Evolutionary conservation across 768 basidiomycete species (phyloP), one percentile per base, ranked within the genome.

Genomic region (Boletus subparvulus): DNA sequence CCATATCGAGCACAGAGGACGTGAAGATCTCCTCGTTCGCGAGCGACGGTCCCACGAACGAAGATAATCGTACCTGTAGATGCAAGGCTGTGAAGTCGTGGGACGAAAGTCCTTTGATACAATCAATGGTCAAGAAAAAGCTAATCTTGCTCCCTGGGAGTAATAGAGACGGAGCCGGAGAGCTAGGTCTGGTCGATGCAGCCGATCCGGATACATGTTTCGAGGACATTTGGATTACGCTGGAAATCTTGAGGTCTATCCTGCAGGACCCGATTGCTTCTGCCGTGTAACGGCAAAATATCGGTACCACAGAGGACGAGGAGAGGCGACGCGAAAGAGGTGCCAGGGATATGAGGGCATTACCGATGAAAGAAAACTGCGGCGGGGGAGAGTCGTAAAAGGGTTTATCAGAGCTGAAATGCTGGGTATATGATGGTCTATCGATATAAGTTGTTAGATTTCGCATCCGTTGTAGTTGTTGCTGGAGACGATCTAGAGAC

Each of bases 221-320:
- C 8, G 84, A 72, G 3, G 87, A 78, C 41, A 83, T 70, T 46
- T 68, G 68, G 28, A 84, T 75, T 39, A 90, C 82, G 59, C 85
- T 92, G 61, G 89, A 81, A 43, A 93, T 81, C 73, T 86, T 91
- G 73, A 97, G 80, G 61, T 88, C 86, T 52, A 97, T 79, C 24
- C 93, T 85, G 74, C 95, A 98, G 28, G 92, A 93, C 2, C 96
- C 97, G 61, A 98, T 94, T 2, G 95, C 95, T 69, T 98, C 96
- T 46, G 92, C 83, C 1, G 94, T 97, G 67, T 95, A 96, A 33
- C 90, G 85, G 68, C 93, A 96, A 70, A 93, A 92, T 66, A 99
- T 94, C 1, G 94, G 94, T 16, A 91, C 83, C 0, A 80, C 83
- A n/a, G 84, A 85, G 3, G 82, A 79, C 1, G 86, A 89, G 3